A percentile compares a stretch with the other conserved stretches of the same genome.
Evolutionary conservation across 1,139 yeast species (phyloP).

Genomic region (Arxiozyma slooffiae): DNA sequence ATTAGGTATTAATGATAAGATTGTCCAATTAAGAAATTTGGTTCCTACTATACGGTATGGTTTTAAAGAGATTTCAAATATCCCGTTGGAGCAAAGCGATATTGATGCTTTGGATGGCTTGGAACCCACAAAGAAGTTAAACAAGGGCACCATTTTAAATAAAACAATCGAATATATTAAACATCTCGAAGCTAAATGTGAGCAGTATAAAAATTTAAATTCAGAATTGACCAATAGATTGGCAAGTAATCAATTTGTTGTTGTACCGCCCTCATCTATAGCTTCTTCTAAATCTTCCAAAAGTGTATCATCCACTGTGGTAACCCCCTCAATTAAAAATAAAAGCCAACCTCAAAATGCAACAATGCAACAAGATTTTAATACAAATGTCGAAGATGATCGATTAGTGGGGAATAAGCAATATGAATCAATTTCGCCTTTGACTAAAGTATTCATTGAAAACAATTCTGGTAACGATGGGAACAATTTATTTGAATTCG

Average conservation of each 20-base stretch:
- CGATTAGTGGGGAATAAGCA: not conserved
- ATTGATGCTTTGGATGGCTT: constrained; percentile 58
- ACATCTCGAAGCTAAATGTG: constrained; percentile 68
- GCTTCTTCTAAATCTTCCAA: not conserved
- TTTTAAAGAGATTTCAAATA: constrained; percentile 30
- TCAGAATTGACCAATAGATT: constrained; percentile 3
- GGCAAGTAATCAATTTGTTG: not conserved
- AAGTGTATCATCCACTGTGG: not conserved
- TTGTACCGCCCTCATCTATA: not conserved
- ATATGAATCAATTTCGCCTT: not conserved
- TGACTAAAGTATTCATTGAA: not conserved
- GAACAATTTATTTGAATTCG: not conserved
- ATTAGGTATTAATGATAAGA: constrained; percentile 61
- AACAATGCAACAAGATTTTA: not conserved
- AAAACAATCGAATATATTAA: constrained; percentile 86
- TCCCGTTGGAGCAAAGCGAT: constrained; percentile 29
- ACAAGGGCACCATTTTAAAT: constrained; percentile 79
- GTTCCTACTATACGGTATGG: constrained; percentile 51
- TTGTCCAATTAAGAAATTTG: constrained; percentile 54
- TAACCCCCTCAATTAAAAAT: not conserved
- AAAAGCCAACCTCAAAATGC: not conserved
- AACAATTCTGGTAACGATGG: not conserved
- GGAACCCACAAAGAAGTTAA: constrained; percentile 76
- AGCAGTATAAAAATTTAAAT: constrained; percentile 7
- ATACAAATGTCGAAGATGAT: not conserved